A percentile compares a stretch with the other conserved stretches of the same genome.
These are phyloP conservation scores for Blastobotrys serpentis DNA, from an alignment of 1,139 yeast species.

Conservation along the genomic window DNA sequence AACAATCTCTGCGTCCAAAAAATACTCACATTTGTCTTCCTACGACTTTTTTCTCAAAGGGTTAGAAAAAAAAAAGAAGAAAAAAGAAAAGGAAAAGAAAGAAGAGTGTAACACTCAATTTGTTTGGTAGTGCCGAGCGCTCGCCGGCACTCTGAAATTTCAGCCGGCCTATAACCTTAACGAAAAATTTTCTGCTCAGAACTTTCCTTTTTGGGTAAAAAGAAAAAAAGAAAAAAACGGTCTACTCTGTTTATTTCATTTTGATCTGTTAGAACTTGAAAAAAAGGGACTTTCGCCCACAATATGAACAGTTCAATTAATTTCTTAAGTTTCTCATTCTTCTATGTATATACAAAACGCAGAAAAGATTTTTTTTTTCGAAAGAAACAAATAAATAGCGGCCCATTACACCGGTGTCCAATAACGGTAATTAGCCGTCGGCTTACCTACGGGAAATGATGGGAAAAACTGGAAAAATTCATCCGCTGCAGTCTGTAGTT, in stretches of 20 bases:
- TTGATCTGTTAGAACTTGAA: no score
- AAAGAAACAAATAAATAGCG: neutral
- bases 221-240: neutral
- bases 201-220: neutral
- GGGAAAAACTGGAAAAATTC: no score
- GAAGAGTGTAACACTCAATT: neutral
- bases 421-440: neutral
- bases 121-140: neutral
- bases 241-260: no score
- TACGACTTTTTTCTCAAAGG: constrained; percentile 1
- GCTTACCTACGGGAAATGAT: neutral
- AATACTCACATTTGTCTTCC: constrained; percentile 12
- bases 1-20: no score
- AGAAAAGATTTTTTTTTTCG: neutral
- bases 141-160: constrained; percentile 3
- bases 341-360: neutral
- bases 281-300: no score
- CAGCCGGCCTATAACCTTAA: constrained; percentile 1
- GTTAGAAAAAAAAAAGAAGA: constrained; percentile 9
- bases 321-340: neutral
- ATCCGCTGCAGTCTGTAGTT: neutral
- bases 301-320: neutral
- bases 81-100: constrained; percentile 2
- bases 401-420: neutral
- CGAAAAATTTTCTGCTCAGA: neutral